phyloP scores from a whole-genome alignment of 2,329 filamentous ascomycete genomes.

The Fusarium circinatum region DNA sequence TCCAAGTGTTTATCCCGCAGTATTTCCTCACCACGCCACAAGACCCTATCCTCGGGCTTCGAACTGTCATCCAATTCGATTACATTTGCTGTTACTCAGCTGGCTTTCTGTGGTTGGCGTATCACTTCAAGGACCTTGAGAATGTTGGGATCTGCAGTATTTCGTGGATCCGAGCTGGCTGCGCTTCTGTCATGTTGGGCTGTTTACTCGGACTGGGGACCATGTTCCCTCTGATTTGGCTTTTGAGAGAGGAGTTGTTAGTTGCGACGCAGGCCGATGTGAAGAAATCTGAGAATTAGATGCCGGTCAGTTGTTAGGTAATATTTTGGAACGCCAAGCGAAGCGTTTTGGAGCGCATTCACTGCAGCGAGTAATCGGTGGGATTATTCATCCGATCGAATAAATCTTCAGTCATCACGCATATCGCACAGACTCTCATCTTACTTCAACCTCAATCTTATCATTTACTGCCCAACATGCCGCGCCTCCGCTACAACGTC shows the following conservation, averaged over 20 bases:
- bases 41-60: constrained; percentile 15
- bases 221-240: constrained; percentile 29
- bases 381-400: background rate
- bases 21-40: constrained; percentile 35
- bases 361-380: background rate
- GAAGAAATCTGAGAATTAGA: background rate
- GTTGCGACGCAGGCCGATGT: background rate
- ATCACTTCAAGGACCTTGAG: constrained; percentile 40
- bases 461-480: constrained; percentile 9
- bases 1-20: constrained; percentile 39
- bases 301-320: fast-evolving
- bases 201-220: constrained; percentile 28
- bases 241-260: constrained; percentile 34
- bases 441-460: background rate
- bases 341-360: background rate
- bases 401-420: background rate
- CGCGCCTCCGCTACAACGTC: constrained; percentile 47
- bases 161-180: background rate
- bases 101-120: constrained; percentile 39
- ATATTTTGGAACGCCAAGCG: background rate
- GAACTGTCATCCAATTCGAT: constrained; percentile 45
- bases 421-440: background rate
- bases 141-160: constrained; percentile 24
- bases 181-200: background rate
- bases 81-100: constrained; percentile 37